Conservation (phyloP, 805 yeast genomes). For the Vanderwaltozyma polyspora region DNA sequence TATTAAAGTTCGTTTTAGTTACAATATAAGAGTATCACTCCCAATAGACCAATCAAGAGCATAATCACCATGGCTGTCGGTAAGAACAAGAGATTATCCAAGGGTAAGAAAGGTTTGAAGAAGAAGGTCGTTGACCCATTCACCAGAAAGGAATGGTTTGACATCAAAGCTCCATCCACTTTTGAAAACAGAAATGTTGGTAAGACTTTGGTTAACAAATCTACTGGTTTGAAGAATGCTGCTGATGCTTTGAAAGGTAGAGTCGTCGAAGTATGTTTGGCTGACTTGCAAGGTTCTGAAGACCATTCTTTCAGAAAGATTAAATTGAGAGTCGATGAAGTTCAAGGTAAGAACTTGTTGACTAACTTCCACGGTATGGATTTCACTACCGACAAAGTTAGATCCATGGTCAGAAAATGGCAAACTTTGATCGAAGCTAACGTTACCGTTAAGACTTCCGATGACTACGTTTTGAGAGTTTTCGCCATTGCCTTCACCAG, state of each 20-base stretch:
- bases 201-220: conserved; percentile 95
- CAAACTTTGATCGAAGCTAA: conserved; percentile 96
- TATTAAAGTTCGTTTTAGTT: no score
- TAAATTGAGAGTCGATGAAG: conserved; percentile 96
- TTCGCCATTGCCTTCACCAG: conserved; percentile 98
- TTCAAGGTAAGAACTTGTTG: conserved; percentile 95
- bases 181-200: conserved; percentile 98
- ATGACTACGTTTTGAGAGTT: conserved; percentile 92
- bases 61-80: conserved; percentile 57
- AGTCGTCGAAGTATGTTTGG: conserved; percentile 88
- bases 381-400: conserved; percentile 95
- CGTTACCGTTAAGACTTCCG: conserved; percentile 96
- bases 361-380: conserved; percentile 99
- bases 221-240: conserved; percentile 96
- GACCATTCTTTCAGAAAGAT: conserved; percentile 97
- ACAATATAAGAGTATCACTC: conserved; percentile 4
- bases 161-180: conserved; percentile 97
- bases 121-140: conserved; percentile 99
- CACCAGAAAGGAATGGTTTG: conserved; percentile 98
- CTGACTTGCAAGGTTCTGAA: conserved; percentile 97
- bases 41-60: conserved; percentile 3
- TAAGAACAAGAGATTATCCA: conserved; percentile 73
- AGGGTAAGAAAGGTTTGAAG: conserved; percentile 96
- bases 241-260: conserved; percentile 98
- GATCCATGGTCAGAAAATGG: conserved; percentile 98